Evolutionary conservation across 805 yeast species (phyloP).

Genomic region (Clavispora phyllophila): DNA sequence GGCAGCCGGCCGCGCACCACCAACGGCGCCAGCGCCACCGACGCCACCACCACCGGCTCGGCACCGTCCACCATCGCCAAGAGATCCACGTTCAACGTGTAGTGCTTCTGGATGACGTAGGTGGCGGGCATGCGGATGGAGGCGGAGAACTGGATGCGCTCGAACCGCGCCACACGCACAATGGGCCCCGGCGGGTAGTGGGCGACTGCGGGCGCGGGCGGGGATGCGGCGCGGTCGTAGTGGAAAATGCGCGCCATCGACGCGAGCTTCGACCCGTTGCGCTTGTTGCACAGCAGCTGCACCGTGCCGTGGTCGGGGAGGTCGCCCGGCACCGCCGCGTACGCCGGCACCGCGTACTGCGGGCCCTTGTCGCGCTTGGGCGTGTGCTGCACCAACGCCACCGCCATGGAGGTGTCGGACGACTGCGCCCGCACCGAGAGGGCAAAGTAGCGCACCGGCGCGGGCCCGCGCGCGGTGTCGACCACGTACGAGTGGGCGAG

Average conservation of each 20-base stretch:
- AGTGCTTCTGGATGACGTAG: constrained; percentile 37
- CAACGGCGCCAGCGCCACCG: constrained; percentile 54
- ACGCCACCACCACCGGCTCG: constrained; percentile 31
- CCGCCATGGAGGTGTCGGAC: background rate
- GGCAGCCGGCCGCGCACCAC: constrained; percentile 64
- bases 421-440: background rate
- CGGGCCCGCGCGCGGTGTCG: background rate
- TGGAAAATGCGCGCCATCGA: constrained; percentile 47
- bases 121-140: constrained; percentile 44
- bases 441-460: constrained; percentile 1
- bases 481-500: background rate
- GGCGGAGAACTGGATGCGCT: constrained; percentile 58
- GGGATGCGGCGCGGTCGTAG: constrained; percentile 5
- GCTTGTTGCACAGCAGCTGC: constrained; percentile 56
- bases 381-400: constrained; percentile 60
- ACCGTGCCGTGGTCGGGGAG: constrained; percentile 58
- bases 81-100: constrained; percentile 48
- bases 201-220: constrained; percentile 1
- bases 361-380: constrained; percentile 74
- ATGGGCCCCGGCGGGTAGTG: constrained; percentile 1
- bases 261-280: constrained; percentile 52
- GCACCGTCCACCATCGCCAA: constrained; percentile 40
- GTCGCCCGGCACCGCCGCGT: constrained; percentile 55
- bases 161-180: constrained; percentile 54
- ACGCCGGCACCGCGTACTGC: constrained; percentile 55